phyloP scores from a whole-genome alignment of 495 filamentous ascomycete species.

The Acidomyces sp. region DNA sequence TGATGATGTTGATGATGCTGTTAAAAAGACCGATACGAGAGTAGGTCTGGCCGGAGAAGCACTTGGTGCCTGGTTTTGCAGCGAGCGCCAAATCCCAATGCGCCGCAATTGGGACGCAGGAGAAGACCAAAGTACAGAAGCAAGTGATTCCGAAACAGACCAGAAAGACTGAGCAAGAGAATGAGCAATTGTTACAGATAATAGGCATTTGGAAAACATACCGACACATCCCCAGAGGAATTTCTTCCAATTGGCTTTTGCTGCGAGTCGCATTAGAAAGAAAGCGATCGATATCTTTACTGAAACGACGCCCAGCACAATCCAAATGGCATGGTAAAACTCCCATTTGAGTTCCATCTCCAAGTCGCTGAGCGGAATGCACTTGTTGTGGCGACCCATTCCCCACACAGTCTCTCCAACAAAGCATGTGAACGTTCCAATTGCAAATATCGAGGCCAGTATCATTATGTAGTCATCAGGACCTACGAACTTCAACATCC shows the following conservation, averaged over 20 bases:
- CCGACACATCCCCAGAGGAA: conserved; percentile 23
- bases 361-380: conserved; percentile 1
- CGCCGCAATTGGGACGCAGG: conserved; percentile 23
- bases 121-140: conserved; percentile 23
- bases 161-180: conserved; percentile 25
- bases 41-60: conserved; percentile 21
- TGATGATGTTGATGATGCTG: conserved; percentile 25
- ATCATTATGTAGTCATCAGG: conserved; percentile 27
- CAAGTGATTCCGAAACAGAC: conserved; percentile 19
- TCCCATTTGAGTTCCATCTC: conserved; percentile 4
- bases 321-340: conserved; percentile 18
- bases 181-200: too few relatives aligned
- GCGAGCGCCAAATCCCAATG: conserved; percentile 18
- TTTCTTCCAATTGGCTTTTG: conserved; percentile 15
- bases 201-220: too few relatives aligned
- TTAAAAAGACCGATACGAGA: conserved; percentile 22
- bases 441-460: conserved; percentile 19
- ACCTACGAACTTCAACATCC: conserved; percentile 25
- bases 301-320: conserved; percentile 6
- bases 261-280: conserved; percentile 23
- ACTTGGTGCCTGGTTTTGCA: conserved; percentile 20
- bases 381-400: conserved; percentile 19
- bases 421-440: conserved; percentile 21
- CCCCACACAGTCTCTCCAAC: conserved; percentile 21
- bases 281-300: conserved; percentile 27